phyloP scores from a whole-genome alignment of 441 rosid species.

The Erodium moschatum region DNA sequence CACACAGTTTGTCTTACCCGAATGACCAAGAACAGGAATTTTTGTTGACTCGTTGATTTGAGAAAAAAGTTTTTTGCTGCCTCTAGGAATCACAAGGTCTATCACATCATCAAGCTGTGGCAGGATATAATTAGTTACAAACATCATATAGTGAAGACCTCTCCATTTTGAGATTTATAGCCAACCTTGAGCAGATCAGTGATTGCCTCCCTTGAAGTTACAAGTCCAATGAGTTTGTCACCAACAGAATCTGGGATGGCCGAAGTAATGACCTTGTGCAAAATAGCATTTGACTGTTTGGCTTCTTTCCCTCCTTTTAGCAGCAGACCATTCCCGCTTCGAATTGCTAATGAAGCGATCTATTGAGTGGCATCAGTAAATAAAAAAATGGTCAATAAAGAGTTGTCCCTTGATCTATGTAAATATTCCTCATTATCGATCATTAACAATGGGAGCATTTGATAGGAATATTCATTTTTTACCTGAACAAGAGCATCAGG shows the following conservation, averaged over 20 bases:
- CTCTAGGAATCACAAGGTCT: constrained; percentile 60
- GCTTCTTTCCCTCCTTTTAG: constrained; percentile 97
- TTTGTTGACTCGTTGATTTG: constrained; percentile 82
- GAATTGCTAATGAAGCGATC: constrained; percentile 35
- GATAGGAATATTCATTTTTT: neutral
- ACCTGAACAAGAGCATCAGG: constrained; percentile 51
- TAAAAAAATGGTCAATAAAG: neutral
- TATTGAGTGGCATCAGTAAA: constrained; percentile 17
- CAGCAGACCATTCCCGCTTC: constrained; percentile 89
- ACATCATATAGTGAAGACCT: constrained; percentile 3
- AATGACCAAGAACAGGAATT: constrained; percentile 95
- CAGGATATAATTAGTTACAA: constrained; percentile 12
- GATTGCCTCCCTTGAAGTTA: constrained; percentile 36
- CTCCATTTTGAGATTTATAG: neutral
- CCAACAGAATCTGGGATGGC: constrained; percentile 31
- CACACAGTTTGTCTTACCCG: constrained; percentile 42
- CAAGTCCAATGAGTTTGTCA: constrained; percentile 32
- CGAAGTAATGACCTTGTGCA: constrained; percentile 44
- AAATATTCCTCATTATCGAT: neutral
- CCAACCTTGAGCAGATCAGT: constrained; percentile 36
- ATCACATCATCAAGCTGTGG: constrained; percentile 91
- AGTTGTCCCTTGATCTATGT: neutral
- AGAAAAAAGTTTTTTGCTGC: constrained; percentile 91
- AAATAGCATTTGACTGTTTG: constrained; percentile 74
- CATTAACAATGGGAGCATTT: neutral